Evolutionary conservation across 805 yeast genomes (phyloP), one percentile per base, ranked within the genome.

Genomic region (Kockiozyma suomiensis): DNA sequence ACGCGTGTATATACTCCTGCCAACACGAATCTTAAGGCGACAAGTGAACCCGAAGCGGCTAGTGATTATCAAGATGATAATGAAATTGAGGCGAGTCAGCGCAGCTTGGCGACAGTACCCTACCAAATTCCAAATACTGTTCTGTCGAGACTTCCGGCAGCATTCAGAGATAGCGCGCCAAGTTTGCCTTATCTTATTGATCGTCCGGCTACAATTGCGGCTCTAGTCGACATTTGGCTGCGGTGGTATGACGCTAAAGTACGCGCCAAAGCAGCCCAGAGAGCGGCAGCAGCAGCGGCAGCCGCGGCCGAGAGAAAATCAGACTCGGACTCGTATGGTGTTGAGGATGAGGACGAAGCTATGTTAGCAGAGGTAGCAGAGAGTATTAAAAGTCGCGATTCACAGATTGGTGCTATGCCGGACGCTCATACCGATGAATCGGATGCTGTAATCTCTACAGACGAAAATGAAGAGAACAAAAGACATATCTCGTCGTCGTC

Each of bases 111-210:
- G 17, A 56, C 35, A 59, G 54, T 59, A 15, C 53, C 65, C 12
- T 62, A 55, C 21, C 56, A 53, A 40, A 50, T 58, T 40, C 61
- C 68, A 2, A 52, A 51, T 40, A 41, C 57, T 6, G 59, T 63
- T 4, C 25, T 66, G 37, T 23, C 61, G 8, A 30, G 66, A 19
- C 40, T 65, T 42, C 65, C 64, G 21, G 26, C 62, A 4, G 50
- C 56, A 13, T 51, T 58, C 46, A 28, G 50, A 21, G 65, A 65
- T 28, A 35, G 52, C 40, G 65, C 53, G 33, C 68, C 68, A 17
- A 32, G 61, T 47, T 50, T 66, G 48, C 78, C 78, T 2, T 73
- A 69, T 53, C 61, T 75, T 57, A 69, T 75, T 40, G 78, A 75
- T 53, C 65, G 66, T 50, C 70, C 70, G 52, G 75, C 71, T 21